Evolutionary conservation across 371 early-diverging fungal species (phyloP).

Genomic region (Apophysomyces ossiformis): DNA sequence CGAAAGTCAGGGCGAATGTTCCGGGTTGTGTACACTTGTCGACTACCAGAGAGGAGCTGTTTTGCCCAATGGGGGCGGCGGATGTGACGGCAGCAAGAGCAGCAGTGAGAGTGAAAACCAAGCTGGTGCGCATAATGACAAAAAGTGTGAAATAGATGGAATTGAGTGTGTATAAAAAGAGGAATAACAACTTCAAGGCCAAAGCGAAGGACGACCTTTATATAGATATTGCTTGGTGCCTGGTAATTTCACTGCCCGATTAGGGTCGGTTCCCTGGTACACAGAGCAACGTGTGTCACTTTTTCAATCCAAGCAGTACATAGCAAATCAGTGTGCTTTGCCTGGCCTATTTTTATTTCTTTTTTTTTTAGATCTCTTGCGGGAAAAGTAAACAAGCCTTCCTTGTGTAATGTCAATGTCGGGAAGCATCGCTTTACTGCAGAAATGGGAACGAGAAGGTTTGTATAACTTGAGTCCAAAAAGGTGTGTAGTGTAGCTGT

Average conservation of each 20-base stretch:
- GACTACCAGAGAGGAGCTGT: not conserved
- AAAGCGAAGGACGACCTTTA: not conserved
- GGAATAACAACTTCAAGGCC: not conserved
- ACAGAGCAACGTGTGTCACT: conserved; percentile 1
- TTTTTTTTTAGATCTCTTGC: not conserved
- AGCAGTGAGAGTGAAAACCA: conserved; percentile 1
- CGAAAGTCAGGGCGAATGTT: conserved; percentile 63
- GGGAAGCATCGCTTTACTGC: too few species aligned
- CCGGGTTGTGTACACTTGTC: conserved; percentile 44
- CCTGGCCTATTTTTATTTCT: conserved; percentile 1
- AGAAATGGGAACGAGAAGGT: too few species aligned
- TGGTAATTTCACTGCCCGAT: conserved; percentile 5
- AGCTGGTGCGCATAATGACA: not conserved
- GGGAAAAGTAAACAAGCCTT: too few species aligned
- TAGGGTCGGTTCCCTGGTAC: not conserved
- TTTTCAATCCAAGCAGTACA: conserved; percentile 5
- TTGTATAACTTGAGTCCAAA: too few species aligned
- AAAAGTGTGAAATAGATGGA: not conserved
- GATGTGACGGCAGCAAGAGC: not conserved
- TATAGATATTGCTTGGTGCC: not conserved
- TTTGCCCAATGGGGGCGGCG: not conserved
- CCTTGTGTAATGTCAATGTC: too few species aligned
- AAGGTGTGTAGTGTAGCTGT: too few species aligned
- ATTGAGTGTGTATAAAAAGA: not conserved
- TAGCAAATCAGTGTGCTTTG: conserved; percentile 7